These are phyloP conservation scores for Pythium insidiosum DNA, from an alignment of 352 stramenopile genomes.

Conservation along the genomic window DNA sequence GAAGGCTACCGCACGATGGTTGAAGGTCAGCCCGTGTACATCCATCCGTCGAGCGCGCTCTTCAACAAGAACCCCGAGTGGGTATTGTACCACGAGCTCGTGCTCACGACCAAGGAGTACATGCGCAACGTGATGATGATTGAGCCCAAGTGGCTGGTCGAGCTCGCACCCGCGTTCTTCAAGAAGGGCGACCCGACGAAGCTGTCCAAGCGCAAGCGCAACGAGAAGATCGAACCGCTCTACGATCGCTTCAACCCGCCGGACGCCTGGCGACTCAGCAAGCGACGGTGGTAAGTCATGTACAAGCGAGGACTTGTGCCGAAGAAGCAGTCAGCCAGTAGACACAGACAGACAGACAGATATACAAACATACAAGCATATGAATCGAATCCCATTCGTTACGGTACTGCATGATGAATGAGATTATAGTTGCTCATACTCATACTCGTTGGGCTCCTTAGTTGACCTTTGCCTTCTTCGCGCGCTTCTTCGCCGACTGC, in stretches of 20 bases:
- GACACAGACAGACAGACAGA: too few relatives aligned
- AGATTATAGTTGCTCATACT: too few relatives aligned
- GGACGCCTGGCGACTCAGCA: conserved; percentile 96
- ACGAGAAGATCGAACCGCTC: conserved; percentile 99
- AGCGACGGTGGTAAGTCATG: conserved; percentile 83
- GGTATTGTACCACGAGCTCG: conserved; percentile 98
- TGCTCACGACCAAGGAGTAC: conserved; percentile 95
- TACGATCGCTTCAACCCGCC: conserved; percentile 98
- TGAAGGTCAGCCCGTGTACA: conserved; percentile 98
- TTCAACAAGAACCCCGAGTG: conserved; percentile 99
- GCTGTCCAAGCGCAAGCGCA: conserved; percentile 96
- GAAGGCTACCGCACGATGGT: conserved; percentile 98
- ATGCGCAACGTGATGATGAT: conserved; percentile 99
- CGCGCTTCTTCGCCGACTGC: conserved; percentile 45
- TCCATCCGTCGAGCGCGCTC: conserved; percentile 95
- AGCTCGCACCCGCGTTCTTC: conserved; percentile 95
- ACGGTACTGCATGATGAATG: too few relatives aligned
- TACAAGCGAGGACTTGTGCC: too few relatives aligned
- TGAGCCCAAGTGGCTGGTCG: conserved; percentile 98
- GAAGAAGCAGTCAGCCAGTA: too few relatives aligned
- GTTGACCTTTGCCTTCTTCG: conserved; percentile 39
- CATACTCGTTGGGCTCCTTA: too few relatives aligned
- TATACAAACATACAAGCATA: too few relatives aligned
- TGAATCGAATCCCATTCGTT: too few relatives aligned
- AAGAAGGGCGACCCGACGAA: conserved; percentile 97